These are phyloP conservation scores for Colletotrichum scovillei DNA, from an alignment of 2,329 filamentous ascomycete genomes.

Conservation along the genomic window DNA sequence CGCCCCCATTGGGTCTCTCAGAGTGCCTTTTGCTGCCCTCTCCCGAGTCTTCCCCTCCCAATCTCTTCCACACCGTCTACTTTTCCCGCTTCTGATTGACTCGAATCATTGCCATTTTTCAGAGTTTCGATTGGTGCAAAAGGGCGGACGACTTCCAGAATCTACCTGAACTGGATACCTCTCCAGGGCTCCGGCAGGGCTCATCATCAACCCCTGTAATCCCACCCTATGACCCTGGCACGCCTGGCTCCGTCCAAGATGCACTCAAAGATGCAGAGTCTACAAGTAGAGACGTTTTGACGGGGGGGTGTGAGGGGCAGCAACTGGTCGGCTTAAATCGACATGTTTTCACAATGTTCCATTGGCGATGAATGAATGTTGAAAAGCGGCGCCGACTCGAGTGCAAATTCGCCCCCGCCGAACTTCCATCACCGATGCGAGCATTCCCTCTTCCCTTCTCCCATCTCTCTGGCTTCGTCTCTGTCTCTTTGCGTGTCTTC, in stretches of 20 bases:
- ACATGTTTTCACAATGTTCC: conserved; percentile 40
- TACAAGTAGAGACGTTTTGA: neutral
- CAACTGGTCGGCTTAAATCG: conserved; percentile 34
- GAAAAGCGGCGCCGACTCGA: conserved; percentile 37
- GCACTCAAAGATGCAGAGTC: conserved; percentile 20
- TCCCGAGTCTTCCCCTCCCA: neutral
- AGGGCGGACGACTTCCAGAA: neutral
- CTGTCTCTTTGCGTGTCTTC: neutral
- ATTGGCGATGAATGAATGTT: conserved; percentile 50
- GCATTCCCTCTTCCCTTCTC: neutral
- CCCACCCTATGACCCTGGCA: neutral
- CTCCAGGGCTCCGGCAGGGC: conserved; percentile 23
- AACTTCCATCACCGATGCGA: conserved; percentile 20
- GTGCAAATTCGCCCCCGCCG: conserved; percentile 25
- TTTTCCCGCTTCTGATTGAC: conserved; percentile 25
- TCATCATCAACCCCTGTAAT: conserved; percentile 3
- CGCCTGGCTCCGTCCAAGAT: neutral
- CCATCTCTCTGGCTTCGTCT: neutral
- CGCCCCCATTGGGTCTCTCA: neutral
- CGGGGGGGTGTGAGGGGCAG: conserved; percentile 1
- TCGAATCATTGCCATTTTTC: conserved; percentile 11
- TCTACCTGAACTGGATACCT: neutral
- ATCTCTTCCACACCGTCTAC: neutral
- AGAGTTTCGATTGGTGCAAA: conserved; percentile 28
- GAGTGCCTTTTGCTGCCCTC: neutral